Conservation (phyloP, 805 yeast genomes). For the Candida endomychidarum region DNA sequence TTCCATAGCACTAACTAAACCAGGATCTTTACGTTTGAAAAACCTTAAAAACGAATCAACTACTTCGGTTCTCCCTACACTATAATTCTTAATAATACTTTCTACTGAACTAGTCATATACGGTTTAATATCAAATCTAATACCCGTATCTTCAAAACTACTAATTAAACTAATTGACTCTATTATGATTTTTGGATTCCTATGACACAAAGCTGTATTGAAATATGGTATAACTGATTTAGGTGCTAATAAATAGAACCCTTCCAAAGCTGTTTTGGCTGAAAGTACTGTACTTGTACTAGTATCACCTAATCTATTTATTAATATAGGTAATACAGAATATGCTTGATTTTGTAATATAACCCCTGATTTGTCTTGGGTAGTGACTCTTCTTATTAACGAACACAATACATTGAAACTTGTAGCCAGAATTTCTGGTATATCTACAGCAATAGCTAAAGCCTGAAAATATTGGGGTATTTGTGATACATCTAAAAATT, state of each 20-base stretch:
- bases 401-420: conserved; percentile 57
- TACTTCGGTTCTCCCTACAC: conserved; percentile 12
- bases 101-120: conserved; percentile 21
- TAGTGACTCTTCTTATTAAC: conserved; percentile 55
- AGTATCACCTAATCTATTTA: conserved; percentile 45
- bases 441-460: conserved; percentile 44
- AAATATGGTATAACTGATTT: conserved; percentile 45
- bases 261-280: conserved; percentile 52
- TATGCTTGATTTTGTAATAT: conserved; percentile 43
- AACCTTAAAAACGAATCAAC: conserved; percentile 7
- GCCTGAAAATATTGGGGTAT: conserved; percentile 54
- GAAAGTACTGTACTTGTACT: conserved; percentile 26
- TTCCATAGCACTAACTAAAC: neutral
- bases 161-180: conserved; percentile 46
- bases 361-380: conserved; percentile 48
- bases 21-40: neutral
- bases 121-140: conserved; percentile 28
- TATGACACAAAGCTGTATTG: conserved; percentile 44
- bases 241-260: conserved; percentile 55
- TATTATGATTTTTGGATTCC: conserved; percentile 35
- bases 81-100: conserved; percentile 3
- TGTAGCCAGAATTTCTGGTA: conserved; percentile 37
- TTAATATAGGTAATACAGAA: conserved; percentile 51
- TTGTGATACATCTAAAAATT: conserved; percentile 48
- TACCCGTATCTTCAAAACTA: conserved; percentile 34